A percentile compares a stretch with the other conserved stretches of the same genome.
phyloP scores from a whole-genome alignment of 2,329 filamentous ascomycete genomes.

The Ampelomyces quisqualis region DNA sequence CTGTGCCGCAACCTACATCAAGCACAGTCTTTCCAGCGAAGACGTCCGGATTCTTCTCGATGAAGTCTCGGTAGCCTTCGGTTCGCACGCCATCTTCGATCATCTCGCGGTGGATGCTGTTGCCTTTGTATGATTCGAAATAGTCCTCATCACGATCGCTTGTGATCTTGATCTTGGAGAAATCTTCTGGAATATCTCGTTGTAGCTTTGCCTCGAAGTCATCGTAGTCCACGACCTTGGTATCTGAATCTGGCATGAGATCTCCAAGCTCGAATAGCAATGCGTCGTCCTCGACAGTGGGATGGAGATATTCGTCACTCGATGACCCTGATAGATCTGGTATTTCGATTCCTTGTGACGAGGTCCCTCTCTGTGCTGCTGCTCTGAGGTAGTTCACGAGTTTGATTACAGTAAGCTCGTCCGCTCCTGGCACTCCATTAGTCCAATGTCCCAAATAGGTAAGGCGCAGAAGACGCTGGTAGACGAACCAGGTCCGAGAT shows the following conservation, averaged over 20 bases:
- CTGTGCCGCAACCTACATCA: constrained; percentile 81
- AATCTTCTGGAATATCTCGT: constrained; percentile 42
- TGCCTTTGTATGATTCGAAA: constrained; percentile 61
- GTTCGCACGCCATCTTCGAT: constrained; percentile 86
- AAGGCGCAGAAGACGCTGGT: constrained; percentile 9
- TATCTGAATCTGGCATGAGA: constrained; percentile 48
- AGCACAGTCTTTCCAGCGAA: constrained; percentile 85
- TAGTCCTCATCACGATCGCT: constrained; percentile 60
- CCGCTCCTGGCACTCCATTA: constrained; percentile 28
- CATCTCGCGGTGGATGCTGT: constrained; percentile 94
- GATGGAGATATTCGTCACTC: constrained; percentile 80
- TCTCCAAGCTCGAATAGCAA: constrained; percentile 87
- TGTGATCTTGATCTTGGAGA: constrained; percentile 31
- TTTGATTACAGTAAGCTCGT: constrained; percentile 38
- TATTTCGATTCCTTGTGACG: constrained; percentile 51
- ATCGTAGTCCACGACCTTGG: constrained; percentile 34
- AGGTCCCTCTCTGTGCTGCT: constrained; percentile 42
- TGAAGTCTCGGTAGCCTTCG: constrained; percentile 90
- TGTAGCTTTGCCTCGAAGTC: constrained; percentile 45
- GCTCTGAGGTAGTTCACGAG: constrained; percentile 53
- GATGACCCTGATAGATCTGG: constrained; percentile 62
- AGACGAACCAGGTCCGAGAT: constrained; percentile 31
- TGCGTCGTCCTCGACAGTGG: constrained; percentile 84
- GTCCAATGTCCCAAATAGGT: constrained; percentile 18
- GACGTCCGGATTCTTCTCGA: constrained; percentile 85